Percentiles rank a stretch among this genome's conserved stretches.
Conservation (phyloP, 2,329 filamentous ascomycete species). For the Trichoderma koningii region DNA sequence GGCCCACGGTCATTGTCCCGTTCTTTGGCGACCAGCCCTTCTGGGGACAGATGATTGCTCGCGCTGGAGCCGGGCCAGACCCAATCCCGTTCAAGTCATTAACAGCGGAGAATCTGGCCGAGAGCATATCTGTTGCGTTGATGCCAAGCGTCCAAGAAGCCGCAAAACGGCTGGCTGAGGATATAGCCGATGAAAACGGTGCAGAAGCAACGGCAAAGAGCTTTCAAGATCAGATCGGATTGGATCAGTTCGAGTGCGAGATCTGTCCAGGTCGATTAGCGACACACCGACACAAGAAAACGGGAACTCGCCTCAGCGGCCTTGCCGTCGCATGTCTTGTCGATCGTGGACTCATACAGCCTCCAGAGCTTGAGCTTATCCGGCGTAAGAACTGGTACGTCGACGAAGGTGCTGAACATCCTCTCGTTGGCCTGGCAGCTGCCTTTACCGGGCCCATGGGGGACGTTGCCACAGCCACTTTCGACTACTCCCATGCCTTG, state of each 20-base stretch:
- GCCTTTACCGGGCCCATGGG: constrained; percentile 67
- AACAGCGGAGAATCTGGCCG: constrained; percentile 57
- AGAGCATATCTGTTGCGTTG: constrained; percentile 55
- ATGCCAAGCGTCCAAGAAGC: constrained; percentile 48
- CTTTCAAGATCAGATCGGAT: constrained; percentile 57
- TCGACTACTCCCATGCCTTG: constrained; percentile 32
- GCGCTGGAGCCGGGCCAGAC: constrained; percentile 60
- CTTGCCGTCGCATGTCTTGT: constrained; percentile 62
- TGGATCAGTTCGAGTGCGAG: constrained; percentile 59
- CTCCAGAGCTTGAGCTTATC: constrained; percentile 58
- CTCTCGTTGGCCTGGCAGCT: constrained; percentile 64
- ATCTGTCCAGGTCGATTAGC: constrained; percentile 60
- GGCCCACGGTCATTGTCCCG: constrained; percentile 65
- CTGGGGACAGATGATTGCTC: constrained; percentile 65
- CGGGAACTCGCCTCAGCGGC: constrained; percentile 60
- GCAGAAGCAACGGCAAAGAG: constrained; percentile 53
- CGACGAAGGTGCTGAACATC: constrained; percentile 65
- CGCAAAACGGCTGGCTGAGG: constrained; percentile 48
- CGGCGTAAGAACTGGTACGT: constrained; percentile 59
- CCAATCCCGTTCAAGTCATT: constrained; percentile 61
- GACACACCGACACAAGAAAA: constrained; percentile 62
- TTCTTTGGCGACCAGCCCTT: constrained; percentile 69
- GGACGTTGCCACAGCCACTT: constrained; percentile 59
- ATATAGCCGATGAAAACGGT: constrained; percentile 58
- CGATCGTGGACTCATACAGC: constrained; percentile 56